phyloP scores from a whole-genome alignment of 306 rosid species.

The Cucurbita ficifolia region DNA sequence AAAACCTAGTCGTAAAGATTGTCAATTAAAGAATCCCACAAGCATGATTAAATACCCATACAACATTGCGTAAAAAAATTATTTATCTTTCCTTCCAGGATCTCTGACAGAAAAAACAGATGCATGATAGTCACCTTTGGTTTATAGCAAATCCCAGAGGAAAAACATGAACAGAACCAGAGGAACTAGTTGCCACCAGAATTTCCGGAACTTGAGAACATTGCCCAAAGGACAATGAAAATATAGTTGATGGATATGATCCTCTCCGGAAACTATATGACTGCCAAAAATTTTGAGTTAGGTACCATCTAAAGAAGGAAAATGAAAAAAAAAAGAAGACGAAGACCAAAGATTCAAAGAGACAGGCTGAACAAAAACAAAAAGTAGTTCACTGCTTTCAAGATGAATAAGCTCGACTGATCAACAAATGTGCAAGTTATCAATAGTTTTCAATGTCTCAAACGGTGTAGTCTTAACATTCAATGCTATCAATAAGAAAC shows the following conservation, averaged over 20 bases:
- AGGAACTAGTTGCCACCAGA: constrained; percentile 79
- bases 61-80: neutral
- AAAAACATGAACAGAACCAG: constrained; percentile 89
- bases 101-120: neutral
- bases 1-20: neutral
- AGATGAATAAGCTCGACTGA: neutral
- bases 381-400: neutral
- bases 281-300: constrained; percentile 34
- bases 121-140: constrained; percentile 44
- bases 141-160: constrained; percentile 48
- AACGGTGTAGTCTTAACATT: neutral
- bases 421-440: neutral
- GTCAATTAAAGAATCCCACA: neutral
- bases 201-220: constrained; percentile 66
- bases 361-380: neutral
- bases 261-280: constrained; percentile 96
- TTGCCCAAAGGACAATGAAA: constrained; percentile 79
- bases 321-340: neutral
- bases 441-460: neutral
- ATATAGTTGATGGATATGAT: constrained; percentile 68
- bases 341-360: neutral
- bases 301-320: constrained; percentile 7
- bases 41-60: neutral
- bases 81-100: neutral
- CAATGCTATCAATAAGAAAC: neutral